phyloP scores from a whole-genome alignment of 805 yeast species.

The Nakazawaea ambrosiae region DNA sequence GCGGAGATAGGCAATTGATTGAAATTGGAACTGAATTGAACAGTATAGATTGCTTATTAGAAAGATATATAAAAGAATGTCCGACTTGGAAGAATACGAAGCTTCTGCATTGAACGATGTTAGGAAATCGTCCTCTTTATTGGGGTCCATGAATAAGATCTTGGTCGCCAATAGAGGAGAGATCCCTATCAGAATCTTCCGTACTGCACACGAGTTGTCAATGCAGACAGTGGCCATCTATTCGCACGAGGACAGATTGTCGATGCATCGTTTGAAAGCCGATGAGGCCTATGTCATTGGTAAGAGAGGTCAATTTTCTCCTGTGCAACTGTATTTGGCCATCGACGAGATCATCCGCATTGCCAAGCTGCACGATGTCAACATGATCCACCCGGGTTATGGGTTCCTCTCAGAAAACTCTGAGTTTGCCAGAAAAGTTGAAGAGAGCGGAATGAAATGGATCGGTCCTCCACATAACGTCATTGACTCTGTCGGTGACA shows the following conservation, averaged over 20 bases:
- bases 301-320: slow-evolving; percentile 79
- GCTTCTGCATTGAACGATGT: slow-evolving; percentile 18
- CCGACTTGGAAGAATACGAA: slow-evolving; percentile 11
- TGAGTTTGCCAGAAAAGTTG: slow-evolving; percentile 89
- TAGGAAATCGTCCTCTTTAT: slow-evolving; percentile 35
- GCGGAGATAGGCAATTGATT: no score
- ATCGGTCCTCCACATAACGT: slow-evolving; percentile 86
- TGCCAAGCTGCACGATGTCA: slow-evolving; percentile 69
- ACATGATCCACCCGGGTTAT: slow-evolving; percentile 91
- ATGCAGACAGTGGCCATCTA: slow-evolving; percentile 97
- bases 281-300: slow-evolving; percentile 94
- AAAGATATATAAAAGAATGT: neutral
- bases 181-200: slow-evolving; percentile 81
- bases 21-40: no score
- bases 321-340: slow-evolving; percentile 93
- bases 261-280: slow-evolving; percentile 92
- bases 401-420: slow-evolving; percentile 89
- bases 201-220: slow-evolving; percentile 95
- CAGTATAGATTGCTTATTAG: no score
- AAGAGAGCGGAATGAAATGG: slow-evolving; percentile 89
- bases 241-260: slow-evolving; percentile 90
- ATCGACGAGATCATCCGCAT: slow-evolving; percentile 90
- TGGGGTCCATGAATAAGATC: slow-evolving; percentile 52
- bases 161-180: slow-evolving; percentile 83
- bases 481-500: slow-evolving; percentile 94